These are phyloP conservation scores for Astragalus membranaceus DNA, from an alignment of 306 rosid genomes.

Conservation along the genomic window DNA sequence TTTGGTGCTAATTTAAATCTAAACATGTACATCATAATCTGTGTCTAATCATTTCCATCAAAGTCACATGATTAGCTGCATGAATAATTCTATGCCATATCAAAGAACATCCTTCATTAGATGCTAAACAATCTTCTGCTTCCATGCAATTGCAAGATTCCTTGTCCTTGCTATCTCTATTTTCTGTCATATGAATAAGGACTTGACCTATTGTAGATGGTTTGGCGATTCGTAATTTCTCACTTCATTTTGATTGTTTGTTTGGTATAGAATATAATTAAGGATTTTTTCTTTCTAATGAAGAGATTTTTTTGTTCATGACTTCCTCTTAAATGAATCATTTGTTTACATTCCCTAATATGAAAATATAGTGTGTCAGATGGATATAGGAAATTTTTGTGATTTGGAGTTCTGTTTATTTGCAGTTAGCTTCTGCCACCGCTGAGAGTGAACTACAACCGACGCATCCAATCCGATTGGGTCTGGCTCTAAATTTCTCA, in stretches of 20 bases:
- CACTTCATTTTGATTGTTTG: not conserved
- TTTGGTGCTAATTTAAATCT: too few species aligned
- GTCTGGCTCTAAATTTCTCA: conserved; percentile 68
- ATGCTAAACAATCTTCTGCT: not conserved
- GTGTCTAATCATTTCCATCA: too few species aligned
- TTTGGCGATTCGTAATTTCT: not conserved
- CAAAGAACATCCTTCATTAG: not conserved
- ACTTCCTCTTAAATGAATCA: not conserved
- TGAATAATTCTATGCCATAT: not conserved
- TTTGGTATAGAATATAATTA: not conserved
- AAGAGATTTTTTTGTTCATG: not conserved
- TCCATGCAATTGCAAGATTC: not conserved
- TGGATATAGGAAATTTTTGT: too few species aligned
- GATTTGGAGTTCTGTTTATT: not conserved
- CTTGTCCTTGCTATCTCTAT: not conserved
- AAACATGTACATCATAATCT: too few species aligned
- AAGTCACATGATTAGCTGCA: not conserved
- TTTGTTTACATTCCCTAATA: not conserved
- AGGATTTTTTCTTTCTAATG: not conserved
- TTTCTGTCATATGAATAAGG: not conserved
- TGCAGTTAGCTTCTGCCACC: conserved; percentile 54
- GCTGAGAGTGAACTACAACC: conserved; percentile 66
- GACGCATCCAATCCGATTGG: conserved; percentile 70
- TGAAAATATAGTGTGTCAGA: not conserved
- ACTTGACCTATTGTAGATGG: not conserved